Conservation (phyloP, 345 rosid species). For the Boechera divaricarpa region DNA sequence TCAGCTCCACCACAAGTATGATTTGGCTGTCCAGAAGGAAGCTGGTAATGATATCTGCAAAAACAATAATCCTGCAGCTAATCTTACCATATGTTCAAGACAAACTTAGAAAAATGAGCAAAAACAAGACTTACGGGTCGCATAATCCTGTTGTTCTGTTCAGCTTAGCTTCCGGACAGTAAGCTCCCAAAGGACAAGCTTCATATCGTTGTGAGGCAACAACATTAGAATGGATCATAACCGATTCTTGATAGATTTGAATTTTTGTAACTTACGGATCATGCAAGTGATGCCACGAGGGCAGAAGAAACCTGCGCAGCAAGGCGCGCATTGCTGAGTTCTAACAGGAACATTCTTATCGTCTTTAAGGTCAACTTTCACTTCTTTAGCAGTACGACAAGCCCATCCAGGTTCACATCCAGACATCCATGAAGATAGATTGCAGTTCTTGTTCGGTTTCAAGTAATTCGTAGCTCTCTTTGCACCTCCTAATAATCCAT, state of each 20-base stretch:
- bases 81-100: constrained; percentile 47
- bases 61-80: constrained; percentile 52
- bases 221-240: constrained; percentile 4
- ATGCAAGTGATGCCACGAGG: constrained; percentile 97
- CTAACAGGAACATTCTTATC: constrained; percentile 64
- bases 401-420: constrained; percentile 99
- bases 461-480: constrained; percentile 57
- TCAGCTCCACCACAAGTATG: constrained; percentile 98
- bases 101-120: background rate
- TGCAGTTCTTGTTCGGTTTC: constrained; percentile 90
- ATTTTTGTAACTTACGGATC: constrained; percentile 75
- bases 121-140: constrained; percentile 82
- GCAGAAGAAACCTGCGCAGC: constrained; percentile 98
- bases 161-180: constrained; percentile 77
- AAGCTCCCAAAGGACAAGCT: constrained; percentile 97
- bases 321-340: constrained; percentile 57
- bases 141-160: constrained; percentile 82
- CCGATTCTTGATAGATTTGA: background rate
- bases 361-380: constrained; percentile 61
- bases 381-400: constrained; percentile 56
- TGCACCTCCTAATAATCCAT: constrained; percentile 54
- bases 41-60: constrained; percentile 86
- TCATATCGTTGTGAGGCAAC: constrained; percentile 30
- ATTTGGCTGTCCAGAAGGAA: constrained; percentile 75
- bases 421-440: constrained; percentile 79